A percentile compares a stretch with the other conserved stretches of the same genome.
phyloP scores from a whole-genome alignment of 164 flowering plant genomes.

The Warburgia ugandensis region DNA sequence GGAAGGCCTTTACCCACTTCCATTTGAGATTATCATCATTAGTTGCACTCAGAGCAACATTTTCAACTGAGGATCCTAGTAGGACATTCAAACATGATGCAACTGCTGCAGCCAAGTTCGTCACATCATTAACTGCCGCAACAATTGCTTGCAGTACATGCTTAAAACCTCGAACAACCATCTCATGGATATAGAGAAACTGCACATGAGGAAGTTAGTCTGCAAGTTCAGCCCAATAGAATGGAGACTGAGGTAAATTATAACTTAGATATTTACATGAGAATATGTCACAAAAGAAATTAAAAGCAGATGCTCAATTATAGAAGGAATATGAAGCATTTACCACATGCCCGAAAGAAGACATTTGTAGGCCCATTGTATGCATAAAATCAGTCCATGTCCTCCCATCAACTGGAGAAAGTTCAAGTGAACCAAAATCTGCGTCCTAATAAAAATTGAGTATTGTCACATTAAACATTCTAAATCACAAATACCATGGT shows the following conservation, averaged over 20 bases:
- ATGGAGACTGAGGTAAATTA: background rate
- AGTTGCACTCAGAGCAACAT: constrained; percentile 24
- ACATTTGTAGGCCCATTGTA: constrained; percentile 82
- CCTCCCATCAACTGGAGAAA: constrained; percentile 97
- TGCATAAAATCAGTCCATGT: constrained; percentile 97
- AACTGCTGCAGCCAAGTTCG: constrained; percentile 54
- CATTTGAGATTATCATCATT: constrained; percentile 46
- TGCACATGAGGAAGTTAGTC: constrained; percentile 97
- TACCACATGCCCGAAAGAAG: constrained; percentile 89
- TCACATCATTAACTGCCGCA: constrained; percentile 49
- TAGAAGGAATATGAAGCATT: constrained; percentile 10
- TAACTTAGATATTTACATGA: background rate
- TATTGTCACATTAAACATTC: constrained; percentile 9
- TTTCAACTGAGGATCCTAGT: constrained; percentile 51
- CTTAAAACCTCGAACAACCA: constrained; percentile 89
- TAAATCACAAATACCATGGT: background rate
- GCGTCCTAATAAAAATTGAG: constrained; percentile 51
- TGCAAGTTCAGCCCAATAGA: constrained; percentile 72
- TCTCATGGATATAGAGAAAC: constrained; percentile 86
- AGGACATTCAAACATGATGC: constrained; percentile 77
- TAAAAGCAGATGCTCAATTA: background rate
- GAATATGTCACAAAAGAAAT: background rate
- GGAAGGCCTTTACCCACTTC: constrained; percentile 86
- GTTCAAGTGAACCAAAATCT: constrained; percentile 96
- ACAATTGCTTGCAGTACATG: constrained; percentile 82